Percentiles rank a stretch among this genome's conserved stretches.
These are phyloP conservation scores for Avena insularis DNA, from an alignment of 176 grass and related monocot genomes.

Conservation along the genomic window DNA sequence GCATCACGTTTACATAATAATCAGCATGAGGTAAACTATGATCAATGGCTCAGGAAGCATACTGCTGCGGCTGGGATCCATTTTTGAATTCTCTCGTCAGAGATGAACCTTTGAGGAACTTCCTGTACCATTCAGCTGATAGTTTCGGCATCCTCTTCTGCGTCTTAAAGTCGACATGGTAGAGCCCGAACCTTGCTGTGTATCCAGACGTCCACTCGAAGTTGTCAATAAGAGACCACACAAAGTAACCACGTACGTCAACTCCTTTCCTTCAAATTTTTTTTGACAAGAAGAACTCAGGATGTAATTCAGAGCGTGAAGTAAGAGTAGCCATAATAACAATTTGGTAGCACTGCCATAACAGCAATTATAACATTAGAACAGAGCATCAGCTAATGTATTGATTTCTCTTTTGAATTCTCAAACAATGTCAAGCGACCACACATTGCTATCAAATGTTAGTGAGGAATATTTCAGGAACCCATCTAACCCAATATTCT, in stretches of 20 bases:
- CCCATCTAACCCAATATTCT: background rate
- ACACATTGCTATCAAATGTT: background rate
- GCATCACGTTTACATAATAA: background rate
- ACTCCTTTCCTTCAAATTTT: slow-evolving; percentile 59
- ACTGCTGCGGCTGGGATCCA: background rate
- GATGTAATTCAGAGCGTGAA: background rate
- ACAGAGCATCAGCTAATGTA: background rate
- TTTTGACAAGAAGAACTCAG: background rate
- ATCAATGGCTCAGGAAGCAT: background rate
- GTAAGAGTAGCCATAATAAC: background rate
- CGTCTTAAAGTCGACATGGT: slow-evolving; percentile 66
- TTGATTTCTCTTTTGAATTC: background rate
- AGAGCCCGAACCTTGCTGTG: slow-evolving; percentile 57
- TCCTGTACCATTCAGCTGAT: slow-evolving; percentile 57
- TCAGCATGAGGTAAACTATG: background rate
- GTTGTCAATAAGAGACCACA: slow-evolving; percentile 71
- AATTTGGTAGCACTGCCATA: background rate
- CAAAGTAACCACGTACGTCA: slow-evolving; percentile 71
- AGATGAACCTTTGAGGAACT: slow-evolving; percentile 55
- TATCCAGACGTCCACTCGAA: slow-evolving; percentile 61
- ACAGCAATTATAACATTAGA: background rate
- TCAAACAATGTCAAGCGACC: background rate
- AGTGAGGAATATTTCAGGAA: background rate
- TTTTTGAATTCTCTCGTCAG: background rate
- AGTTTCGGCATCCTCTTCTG: slow-evolving; percentile 52